Evolutionary conservation across 2,329 filamentous ascomycete species (phyloP).

Genomic region (Epichloe typhina): DNA sequence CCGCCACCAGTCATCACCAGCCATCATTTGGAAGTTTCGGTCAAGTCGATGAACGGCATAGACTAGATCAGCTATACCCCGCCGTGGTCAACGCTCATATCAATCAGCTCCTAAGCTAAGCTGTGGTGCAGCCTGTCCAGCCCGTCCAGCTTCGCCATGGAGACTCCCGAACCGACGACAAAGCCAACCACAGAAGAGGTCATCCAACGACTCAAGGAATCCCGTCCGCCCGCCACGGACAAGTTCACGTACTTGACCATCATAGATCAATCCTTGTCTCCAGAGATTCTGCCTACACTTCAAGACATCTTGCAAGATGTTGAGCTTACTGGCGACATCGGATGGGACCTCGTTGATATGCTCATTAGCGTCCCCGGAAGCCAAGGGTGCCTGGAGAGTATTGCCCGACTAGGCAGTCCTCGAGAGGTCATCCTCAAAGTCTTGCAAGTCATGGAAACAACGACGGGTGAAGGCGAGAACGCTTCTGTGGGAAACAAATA

Average conservation of each 20-base stretch:
- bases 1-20: no score
- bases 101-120: not conserved
- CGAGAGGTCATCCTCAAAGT: slow-evolving; percentile 72
- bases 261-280: slow-evolving; percentile 57
- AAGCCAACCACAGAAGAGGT: slow-evolving; percentile 26
- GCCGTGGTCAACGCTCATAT: no score
- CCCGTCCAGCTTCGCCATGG: slow-evolving; percentile 1
- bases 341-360: slow-evolving; percentile 72
- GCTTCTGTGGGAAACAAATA: slow-evolving; percentile 29
- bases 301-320: slow-evolving; percentile 56
- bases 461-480: slow-evolving; percentile 23
- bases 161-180: slow-evolving; percentile 1
- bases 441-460: slow-evolving; percentile 54
- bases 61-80: no score
- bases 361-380: slow-evolving; percentile 55
- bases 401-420: slow-evolving; percentile 67
- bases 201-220: slow-evolving; percentile 33
- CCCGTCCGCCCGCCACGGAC: slow-evolving; percentile 43
- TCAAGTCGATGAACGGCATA: no score
- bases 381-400: slow-evolving; percentile 58
- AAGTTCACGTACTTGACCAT: slow-evolving; percentile 68
- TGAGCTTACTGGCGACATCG: slow-evolving; percentile 60
- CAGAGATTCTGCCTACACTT: slow-evolving; percentile 52
- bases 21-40: no score
- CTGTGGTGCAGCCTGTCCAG: not conserved